Evolutionary conservation across 75 land plant genomes (phyloP).

Genomic region (Azolla pinnata): DNA sequence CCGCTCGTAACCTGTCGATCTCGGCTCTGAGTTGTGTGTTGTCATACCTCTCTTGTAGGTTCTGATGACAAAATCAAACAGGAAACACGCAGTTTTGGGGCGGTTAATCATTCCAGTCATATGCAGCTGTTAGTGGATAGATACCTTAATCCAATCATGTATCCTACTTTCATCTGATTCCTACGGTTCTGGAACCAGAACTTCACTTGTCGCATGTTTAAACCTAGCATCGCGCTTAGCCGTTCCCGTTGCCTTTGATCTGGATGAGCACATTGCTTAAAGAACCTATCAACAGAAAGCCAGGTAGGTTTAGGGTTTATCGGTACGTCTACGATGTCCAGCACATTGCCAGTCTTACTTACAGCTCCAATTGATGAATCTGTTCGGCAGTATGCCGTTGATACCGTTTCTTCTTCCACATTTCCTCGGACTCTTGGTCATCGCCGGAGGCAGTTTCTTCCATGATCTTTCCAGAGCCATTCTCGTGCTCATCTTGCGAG

Average conservation of each 20-base stretch:
- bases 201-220: conserved; percentile 13
- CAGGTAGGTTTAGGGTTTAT: not conserved
- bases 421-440: conserved; percentile 7
- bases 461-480: conserved; percentile 1
- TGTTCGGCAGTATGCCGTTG: conserved; percentile 66
- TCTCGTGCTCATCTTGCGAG: conserved; percentile 10
- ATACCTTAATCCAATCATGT: not conserved
- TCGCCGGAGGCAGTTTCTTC: conserved; percentile 5
- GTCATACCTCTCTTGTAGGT: conserved; percentile 15
- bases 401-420: conserved; percentile 54
- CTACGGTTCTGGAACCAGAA: conserved; percentile 20
- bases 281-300: conserved; percentile 6
- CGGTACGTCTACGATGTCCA: not conserved
- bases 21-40: conserved; percentile 12
- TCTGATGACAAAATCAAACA: conserved; percentile 9
- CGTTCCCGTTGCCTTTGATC: conserved; percentile 13
- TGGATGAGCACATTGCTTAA: conserved; percentile 18
- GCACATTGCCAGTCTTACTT: conserved; percentile 1
- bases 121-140: not conserved
- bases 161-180: conserved; percentile 10
- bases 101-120: too few species aligned
- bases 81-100: not conserved
- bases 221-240: conserved; percentile 13
- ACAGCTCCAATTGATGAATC: conserved; percentile 75
- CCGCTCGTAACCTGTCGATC: conserved; percentile 14